These are phyloP conservation scores for Hansenula lynferdii DNA, from an alignment of 1,139 yeast species.

Conservation along the genomic window DNA sequence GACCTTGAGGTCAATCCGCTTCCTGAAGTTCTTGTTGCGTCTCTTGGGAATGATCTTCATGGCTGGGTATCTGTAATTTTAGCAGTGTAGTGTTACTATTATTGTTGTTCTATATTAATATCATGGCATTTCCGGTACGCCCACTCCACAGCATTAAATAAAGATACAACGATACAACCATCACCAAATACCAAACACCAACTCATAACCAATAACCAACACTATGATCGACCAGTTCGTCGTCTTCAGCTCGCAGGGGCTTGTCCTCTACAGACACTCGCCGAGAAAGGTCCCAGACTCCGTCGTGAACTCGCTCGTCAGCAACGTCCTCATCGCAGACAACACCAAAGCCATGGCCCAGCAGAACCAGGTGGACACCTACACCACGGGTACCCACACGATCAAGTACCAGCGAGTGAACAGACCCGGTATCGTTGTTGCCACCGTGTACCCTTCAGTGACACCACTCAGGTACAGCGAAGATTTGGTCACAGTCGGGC, in stretches of 20 bases:
- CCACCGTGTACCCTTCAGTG: conserved; percentile 28
- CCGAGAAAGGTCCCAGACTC: conserved; percentile 37
- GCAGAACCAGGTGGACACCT: conserved; percentile 28
- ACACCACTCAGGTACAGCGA: conserved; percentile 28
- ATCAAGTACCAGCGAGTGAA: conserved; percentile 26
- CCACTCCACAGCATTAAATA: too few relatives aligned
- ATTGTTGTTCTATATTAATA: too few relatives aligned
- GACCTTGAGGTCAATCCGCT: conserved; percentile 11
- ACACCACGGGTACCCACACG: conserved; percentile 25
- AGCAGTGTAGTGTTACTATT: too few relatives aligned
- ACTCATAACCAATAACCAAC: neutral
- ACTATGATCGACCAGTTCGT: conserved; percentile 51
- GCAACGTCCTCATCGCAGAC: conserved; percentile 40
- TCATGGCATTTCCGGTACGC: too few relatives aligned
- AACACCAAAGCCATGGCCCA: conserved; percentile 24
- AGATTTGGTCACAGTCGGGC: conserved; percentile 27
- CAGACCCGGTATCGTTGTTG: conserved; percentile 24
- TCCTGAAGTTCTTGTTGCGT: conserved; percentile 6
- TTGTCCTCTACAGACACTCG: conserved; percentile 48
- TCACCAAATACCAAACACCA: too few relatives aligned
- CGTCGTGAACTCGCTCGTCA: conserved; percentile 45
- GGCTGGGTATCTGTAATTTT: too few relatives aligned
- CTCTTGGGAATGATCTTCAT: conserved; percentile 13
- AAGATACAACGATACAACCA: too few relatives aligned
- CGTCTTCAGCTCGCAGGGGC: conserved; percentile 53